Percentiles rank a stretch among this genome's conserved stretches.
Conservation (phyloP, 441 rosid species). For the Erodium chrysanthum region DNA sequence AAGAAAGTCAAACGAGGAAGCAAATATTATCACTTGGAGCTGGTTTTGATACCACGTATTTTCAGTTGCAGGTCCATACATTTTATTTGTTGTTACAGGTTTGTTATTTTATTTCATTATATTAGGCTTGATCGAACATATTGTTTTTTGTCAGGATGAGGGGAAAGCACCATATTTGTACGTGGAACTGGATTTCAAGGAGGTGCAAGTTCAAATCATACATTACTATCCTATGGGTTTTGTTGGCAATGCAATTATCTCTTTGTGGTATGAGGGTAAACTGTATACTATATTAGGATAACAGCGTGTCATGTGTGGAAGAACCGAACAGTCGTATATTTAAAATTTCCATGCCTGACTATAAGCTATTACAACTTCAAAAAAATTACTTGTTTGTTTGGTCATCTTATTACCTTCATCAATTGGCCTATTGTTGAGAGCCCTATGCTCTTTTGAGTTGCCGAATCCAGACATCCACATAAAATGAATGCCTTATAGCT, state of each 20-base stretch:
- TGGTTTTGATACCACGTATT: constrained; percentile 82
- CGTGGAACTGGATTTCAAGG: constrained; percentile 94
- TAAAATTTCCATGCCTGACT: constrained; percentile 3
- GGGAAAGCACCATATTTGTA: constrained; percentile 69
- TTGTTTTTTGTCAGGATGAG: constrained; percentile 46
- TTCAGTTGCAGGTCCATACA: constrained; percentile 65
- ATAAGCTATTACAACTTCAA: not conserved
- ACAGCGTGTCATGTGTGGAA: not conserved
- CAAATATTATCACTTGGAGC: constrained; percentile 95
- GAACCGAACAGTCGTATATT: constrained; percentile 7
- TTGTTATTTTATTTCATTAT: not conserved
- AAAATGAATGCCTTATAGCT: not conserved
- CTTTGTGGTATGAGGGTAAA: constrained; percentile 2
- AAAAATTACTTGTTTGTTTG: not conserved
- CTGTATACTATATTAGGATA: not conserved
- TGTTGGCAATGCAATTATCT: constrained; percentile 3
- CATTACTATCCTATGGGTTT: constrained; percentile 11
- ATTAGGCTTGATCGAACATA: not conserved
- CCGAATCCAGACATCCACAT: not conserved
- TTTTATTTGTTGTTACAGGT: not conserved
- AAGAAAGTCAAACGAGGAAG: constrained; percentile 32
- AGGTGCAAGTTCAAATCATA: constrained; percentile 40
- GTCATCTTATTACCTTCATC: not conserved
- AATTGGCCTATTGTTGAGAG: not conserved
- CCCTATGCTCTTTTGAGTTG: not conserved